Evolutionary conservation across 2,329 filamentous ascomycete genomes (phyloP).

Genomic region (Fusarium subtropicale): DNA sequence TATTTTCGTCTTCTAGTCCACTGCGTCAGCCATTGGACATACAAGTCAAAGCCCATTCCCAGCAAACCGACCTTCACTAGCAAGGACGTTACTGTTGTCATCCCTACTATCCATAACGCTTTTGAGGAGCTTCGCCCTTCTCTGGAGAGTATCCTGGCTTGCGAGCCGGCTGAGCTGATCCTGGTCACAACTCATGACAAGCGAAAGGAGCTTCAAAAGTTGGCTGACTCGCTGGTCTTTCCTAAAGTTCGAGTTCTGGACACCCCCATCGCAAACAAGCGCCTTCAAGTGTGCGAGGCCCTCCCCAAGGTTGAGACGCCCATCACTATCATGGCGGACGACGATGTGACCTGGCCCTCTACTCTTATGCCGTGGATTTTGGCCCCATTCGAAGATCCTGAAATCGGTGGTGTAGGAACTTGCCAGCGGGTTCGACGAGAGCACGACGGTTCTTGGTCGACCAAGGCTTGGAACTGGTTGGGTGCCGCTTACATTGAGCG

Average conservation of each 20-base stretch:
- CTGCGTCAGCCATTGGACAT: constrained; percentile 85
- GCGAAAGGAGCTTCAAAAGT: constrained; percentile 72
- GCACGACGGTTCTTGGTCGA: constrained; percentile 67
- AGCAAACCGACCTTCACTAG: constrained; percentile 82
- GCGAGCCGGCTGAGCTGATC: constrained; percentile 78
- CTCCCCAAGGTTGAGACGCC: constrained; percentile 85
- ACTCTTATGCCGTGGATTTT: constrained; percentile 92
- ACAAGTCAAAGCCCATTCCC: constrained; percentile 85
- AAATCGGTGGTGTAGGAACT: constrained; percentile 90
- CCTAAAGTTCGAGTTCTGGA: constrained; percentile 78
- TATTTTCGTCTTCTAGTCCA: constrained; percentile 89
- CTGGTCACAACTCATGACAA: constrained; percentile 90
- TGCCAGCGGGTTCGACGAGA: constrained; percentile 86
- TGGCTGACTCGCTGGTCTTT: constrained; percentile 70
- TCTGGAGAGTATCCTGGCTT: constrained; percentile 79
- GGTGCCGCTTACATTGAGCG: constrained; percentile 92
- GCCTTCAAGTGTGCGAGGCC: constrained; percentile 90
- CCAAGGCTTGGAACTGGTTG: constrained; percentile 85
- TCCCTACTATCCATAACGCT: constrained; percentile 89
- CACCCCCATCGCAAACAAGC: constrained; percentile 91
- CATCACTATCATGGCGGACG: constrained; percentile 93
- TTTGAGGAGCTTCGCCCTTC: constrained; percentile 87
- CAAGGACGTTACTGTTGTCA: constrained; percentile 91
- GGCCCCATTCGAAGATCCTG: constrained; percentile 86
- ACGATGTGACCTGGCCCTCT: constrained; percentile 92